Conservation (phyloP, 768 basidiomycete species). For the Collybiopsis luxurians region DNA sequence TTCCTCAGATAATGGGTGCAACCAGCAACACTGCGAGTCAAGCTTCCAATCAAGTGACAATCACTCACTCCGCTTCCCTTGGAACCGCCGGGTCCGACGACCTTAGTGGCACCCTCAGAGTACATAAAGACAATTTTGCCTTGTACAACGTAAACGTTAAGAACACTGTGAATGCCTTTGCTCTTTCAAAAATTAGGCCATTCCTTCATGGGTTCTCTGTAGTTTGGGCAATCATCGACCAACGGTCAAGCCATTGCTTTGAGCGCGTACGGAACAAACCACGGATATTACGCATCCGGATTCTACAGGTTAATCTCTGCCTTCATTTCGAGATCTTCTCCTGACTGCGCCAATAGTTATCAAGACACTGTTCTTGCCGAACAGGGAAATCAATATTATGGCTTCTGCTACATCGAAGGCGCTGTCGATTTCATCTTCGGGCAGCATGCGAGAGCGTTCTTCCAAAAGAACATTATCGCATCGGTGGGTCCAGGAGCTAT, state of each 20-base stretch:
- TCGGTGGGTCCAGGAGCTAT: constrained; percentile 15
- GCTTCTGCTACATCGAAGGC: constrained; percentile 21
- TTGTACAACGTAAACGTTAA: constrained; percentile 28
- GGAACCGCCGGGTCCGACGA: constrained; percentile 1
- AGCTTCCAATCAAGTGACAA: constrained; percentile 1
- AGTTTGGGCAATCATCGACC: constrained; percentile 18
- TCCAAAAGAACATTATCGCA: constrained; percentile 18
- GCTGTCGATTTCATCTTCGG: constrained; percentile 26
- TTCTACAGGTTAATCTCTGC: constrained; percentile 15
- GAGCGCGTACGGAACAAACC: constrained; percentile 15
- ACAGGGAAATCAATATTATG: constrained; percentile 16
- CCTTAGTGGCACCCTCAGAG: constrained; percentile 27
- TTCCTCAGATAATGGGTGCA: constrained; percentile 7
- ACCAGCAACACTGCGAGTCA: neutral
- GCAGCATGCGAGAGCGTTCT: constrained; percentile 17
- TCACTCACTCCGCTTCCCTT: neutral
- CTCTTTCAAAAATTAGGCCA: no score
- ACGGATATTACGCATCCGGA: constrained; percentile 17
- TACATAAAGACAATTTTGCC: constrained; percentile 27
- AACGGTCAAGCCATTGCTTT: constrained; percentile 23
- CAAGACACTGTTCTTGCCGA: constrained; percentile 18
- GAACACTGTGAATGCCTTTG: constrained; percentile 20
- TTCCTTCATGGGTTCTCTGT: neutral
- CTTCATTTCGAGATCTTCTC: neutral
- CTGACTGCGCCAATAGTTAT: constrained; percentile 7